A percentile compares a stretch with the other conserved stretches of the same genome.
Conservation (phyloP, 495 filamentous ascomycete genomes). For the Tuber microsphaerosporum region DNA sequence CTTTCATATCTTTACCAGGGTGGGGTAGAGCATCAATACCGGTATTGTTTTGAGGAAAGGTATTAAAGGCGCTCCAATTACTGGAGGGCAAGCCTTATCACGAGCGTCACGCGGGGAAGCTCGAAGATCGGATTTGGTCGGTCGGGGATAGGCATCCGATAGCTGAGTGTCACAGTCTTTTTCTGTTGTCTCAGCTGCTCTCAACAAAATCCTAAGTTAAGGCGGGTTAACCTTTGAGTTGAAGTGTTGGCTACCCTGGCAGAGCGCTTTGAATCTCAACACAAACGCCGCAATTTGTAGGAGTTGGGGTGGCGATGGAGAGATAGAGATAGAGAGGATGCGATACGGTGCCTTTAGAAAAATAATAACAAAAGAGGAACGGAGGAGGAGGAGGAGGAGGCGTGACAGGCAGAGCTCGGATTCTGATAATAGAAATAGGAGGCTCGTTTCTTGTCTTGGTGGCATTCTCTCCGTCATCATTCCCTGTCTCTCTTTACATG, state of each 20-base stretch:
- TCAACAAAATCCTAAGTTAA: not conserved
- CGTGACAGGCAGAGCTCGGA: not conserved
- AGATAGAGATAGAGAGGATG: not conserved
- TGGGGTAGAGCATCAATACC: not conserved
- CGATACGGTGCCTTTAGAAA: not conserved
- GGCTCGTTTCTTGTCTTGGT: not conserved
- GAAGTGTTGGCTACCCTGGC: not conserved
- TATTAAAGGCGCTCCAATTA: too few relatives aligned
- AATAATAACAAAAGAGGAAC: not conserved
- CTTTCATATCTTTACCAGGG: not conserved
- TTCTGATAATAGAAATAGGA: not conserved
- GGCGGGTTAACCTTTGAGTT: not conserved
- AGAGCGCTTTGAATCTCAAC: not conserved
- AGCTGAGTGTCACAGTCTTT: not conserved
- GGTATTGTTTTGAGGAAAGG: not conserved
- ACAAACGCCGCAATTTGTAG: not conserved
- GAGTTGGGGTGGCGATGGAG: not conserved
- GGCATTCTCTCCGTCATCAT: not conserved
- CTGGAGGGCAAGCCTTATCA: not conserved
- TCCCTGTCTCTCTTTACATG: not conserved
- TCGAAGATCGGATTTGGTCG: not conserved
- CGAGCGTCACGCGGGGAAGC: not conserved
- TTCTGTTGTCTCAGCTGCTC: not conserved
- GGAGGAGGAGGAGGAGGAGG: not conserved
- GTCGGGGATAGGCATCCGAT: not conserved